A percentile compares a stretch with the other conserved stretches of the same genome.
Evolutionary conservation across 352 stramenopile genomes (phyloP).

Genomic region (Phytophthora sansomeana): DNA sequence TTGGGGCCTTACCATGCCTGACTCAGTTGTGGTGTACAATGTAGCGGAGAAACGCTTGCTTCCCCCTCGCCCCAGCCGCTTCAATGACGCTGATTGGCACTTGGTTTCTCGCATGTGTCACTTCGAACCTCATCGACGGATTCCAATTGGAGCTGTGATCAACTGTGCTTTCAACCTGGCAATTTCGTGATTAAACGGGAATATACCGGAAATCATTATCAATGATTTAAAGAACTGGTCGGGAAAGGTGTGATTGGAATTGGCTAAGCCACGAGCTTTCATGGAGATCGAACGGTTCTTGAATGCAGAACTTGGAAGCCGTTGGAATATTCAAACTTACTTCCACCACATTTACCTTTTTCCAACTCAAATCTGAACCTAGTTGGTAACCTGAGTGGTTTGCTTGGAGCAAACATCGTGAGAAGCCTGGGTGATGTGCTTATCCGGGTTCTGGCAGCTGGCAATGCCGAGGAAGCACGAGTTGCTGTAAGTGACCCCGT

Average conservation of each 20-base stretch:
- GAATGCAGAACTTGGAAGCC: not conserved
- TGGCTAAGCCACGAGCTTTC: too few relatives aligned
- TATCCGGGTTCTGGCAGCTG: conserved; percentile 44
- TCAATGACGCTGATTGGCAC: conserved; percentile 14
- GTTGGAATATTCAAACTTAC: too few relatives aligned
- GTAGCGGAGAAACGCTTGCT: conserved; percentile 7
- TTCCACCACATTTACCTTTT: too few relatives aligned
- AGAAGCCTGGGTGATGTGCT: conserved; percentile 25
- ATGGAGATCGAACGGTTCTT: too few relatives aligned
- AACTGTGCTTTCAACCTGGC: conserved; percentile 13
- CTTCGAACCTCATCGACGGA: conserved; percentile 5
- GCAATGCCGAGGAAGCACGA: conserved; percentile 41
- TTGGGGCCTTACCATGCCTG: conserved; percentile 16
- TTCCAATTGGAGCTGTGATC: conserved; percentile 9
- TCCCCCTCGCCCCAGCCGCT: not conserved
- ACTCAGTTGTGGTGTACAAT: conserved; percentile 6
- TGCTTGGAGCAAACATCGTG: conserved; percentile 28
- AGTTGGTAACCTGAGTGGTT: conserved; percentile 6
- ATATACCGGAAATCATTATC: too few relatives aligned
- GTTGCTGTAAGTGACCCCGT: conserved; percentile 47
- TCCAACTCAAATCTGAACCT: not conserved
- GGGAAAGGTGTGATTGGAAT: too few relatives aligned
- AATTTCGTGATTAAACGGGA: not conserved
- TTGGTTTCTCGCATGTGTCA: conserved; percentile 15
- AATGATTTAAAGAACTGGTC: too few relatives aligned